These are phyloP conservation scores for Stemphylium lycopersici DNA, from an alignment of 2,329 filamentous ascomycete genomes.

Conservation along the genomic window DNA sequence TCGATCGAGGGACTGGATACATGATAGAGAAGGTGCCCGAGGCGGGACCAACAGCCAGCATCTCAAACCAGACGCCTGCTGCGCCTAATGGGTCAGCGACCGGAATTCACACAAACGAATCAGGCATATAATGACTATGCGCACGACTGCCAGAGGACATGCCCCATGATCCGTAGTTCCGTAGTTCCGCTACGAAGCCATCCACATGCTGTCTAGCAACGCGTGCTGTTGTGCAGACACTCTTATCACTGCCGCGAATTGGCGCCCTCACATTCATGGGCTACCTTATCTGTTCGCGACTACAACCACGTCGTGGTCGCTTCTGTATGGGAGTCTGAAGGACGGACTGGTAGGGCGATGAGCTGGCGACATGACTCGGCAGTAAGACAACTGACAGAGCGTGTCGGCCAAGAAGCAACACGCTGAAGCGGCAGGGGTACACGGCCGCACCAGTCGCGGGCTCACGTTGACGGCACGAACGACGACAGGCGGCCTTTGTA, in stretches of 20 bases:
- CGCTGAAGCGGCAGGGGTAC: conserved; percentile 12
- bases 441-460: conserved; percentile 11
- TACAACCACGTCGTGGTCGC: conserved; percentile 18
- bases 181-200: not conserved
- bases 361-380: conserved; percentile 27
- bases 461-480: conserved; percentile 18
- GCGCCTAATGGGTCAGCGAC: conserved; percentile 28
- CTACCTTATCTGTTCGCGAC: conserved; percentile 11
- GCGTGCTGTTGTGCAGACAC: not conserved
- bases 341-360: conserved; percentile 18
- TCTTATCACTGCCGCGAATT: not conserved
- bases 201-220: not conserved
- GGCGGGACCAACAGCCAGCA: conserved; percentile 20
- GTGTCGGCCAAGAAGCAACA: conserved; percentile 8
- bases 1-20: conserved; percentile 69
- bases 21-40: conserved; percentile 52
- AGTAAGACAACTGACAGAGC: conserved; percentile 5
- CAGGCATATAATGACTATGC: conserved; percentile 19
- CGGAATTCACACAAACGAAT: conserved; percentile 29
- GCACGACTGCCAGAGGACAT: conserved; percentile 9
- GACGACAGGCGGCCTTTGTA: conserved; percentile 20
- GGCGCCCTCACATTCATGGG: not conserved
- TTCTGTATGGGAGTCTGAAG: conserved; percentile 16
- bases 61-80: conserved; percentile 11
- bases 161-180: not conserved